Conservation (phyloP, 192 early-diverging fungal genomes). For the Piromyces sp. region DNA sequence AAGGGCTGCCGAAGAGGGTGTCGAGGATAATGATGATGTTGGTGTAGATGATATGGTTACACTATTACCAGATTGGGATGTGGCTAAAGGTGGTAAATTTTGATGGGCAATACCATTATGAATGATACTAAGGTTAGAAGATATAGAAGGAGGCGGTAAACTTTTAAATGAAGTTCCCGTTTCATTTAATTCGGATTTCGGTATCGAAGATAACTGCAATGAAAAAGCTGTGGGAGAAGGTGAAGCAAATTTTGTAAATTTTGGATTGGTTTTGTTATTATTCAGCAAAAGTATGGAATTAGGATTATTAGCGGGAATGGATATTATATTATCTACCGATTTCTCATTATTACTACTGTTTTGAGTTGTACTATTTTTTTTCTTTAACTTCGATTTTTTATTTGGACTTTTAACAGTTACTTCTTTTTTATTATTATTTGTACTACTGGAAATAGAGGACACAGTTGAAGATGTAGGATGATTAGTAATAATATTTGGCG, state of each 20-base stretch:
- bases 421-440: neutral
- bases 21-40: no score
- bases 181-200: neutral
- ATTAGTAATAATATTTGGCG: no score
- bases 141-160: neutral
- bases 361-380: neutral
- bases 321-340: no score
- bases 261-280: neutral
- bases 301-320: no score
- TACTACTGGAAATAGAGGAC: neutral
- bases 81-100: neutral
- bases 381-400: neutral
- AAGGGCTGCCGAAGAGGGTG: no score
- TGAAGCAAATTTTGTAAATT: neutral
- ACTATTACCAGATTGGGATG: no score
- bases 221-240: neutral
- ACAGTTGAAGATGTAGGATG: no score
- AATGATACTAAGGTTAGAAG: neutral
- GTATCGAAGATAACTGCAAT: neutral
- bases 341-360: neutral
- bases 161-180: neutral
- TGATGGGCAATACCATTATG: neutral
- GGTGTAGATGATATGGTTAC: no score
- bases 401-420: neutral
- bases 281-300: no score